Evolutionary conservation across 2,329 filamentous ascomycete genomes (phyloP), one percentile per base, ranked within the genome.

Genomic region (Apiospora aurea): DNA sequence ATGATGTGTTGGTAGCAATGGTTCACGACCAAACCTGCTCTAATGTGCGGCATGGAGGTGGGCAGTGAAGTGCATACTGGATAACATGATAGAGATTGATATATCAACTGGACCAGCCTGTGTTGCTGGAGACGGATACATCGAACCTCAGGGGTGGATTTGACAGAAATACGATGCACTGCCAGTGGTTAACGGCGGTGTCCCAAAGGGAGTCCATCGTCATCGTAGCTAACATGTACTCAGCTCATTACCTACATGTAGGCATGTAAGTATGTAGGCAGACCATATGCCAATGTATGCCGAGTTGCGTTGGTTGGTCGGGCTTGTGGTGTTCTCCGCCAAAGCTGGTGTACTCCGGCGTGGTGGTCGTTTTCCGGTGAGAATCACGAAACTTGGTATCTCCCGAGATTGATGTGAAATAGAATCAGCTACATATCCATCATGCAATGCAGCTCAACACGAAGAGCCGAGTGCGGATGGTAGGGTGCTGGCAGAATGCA

Each of bases 71-170:
- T 24, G 34, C 18, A 64, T 41, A 2, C 41, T 2, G 34, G 34
- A 64, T 64, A 64, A 64, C 57, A 64, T 64, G 57, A 41, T 41
- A 64, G 10, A n/a, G 29, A 41, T 64, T 8, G 5, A 64, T 38
- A 64, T 24, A 3, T 64, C 10, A 41, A 14, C 34, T 64, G 34
- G 8, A n/a, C 4, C 18, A 38, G 53, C 53, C 4, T 34, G 18
- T 11, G 16, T 0, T 61, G 18, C 53, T 61, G 29, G 21, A 38
- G 53, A 61, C 4, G 29, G 53, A 61, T 13, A 29, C 57, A 64
- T 14, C 29, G 11, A 41, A 14, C 16, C 4, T 41, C 29, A 10
- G 10, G 57, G 18, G 34, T 41, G 57, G 34, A 41, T 2, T 21
- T 14, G 57, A 13, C 29, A 61, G 14, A 2, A n/a, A 29, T 61